phyloP scores from a whole-genome alignment of 495 filamentous ascomycete species.

The Umbilicaria muhlenbergii region DNA sequence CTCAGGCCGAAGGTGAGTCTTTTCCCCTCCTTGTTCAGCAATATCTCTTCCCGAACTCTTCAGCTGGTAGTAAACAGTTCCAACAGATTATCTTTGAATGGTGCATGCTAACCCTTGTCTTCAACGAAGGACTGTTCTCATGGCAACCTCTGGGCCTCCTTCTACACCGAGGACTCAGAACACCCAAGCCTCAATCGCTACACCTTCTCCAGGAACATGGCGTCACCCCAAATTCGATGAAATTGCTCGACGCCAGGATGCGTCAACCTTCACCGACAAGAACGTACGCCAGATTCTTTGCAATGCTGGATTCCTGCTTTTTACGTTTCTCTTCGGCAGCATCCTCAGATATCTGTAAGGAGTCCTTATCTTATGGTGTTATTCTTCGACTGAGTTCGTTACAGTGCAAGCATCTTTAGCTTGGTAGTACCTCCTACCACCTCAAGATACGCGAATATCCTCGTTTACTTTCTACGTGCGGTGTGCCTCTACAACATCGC shows the following conservation, averaged over 20 bases:
- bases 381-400: not conserved
- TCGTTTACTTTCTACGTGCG: conserved; percentile 34
- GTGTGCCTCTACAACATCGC: conserved; percentile 51
- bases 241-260: conserved; percentile 58
- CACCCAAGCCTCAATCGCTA: conserved; percentile 14
- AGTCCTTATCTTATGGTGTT: conserved; percentile 5
- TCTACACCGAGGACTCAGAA: conserved; percentile 25
- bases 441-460: conserved; percentile 21
- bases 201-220: conserved; percentile 67
- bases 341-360: conserved; percentile 25
- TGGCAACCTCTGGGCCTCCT: conserved; percentile 1
- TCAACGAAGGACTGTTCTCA: conserved; percentile 1
- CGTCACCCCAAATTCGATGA: conserved; percentile 68
- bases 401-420: not conserved
- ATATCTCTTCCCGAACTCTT: too few species aligned
- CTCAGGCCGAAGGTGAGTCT: too few species aligned
- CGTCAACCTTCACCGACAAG: conserved; percentile 52
- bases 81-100: too few species aligned
- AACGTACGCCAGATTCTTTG: conserved; percentile 49
- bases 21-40: too few species aligned
- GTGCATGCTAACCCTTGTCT: too few species aligned
- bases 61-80: too few species aligned
- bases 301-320: conserved; percentile 41
- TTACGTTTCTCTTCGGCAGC: conserved; percentile 25
- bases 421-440: not conserved